Percentiles rank a stretch among this genome's conserved stretches.
Conservation (phyloP, 192 early-diverging fungal species). For the Coemansia sp. region DNA sequence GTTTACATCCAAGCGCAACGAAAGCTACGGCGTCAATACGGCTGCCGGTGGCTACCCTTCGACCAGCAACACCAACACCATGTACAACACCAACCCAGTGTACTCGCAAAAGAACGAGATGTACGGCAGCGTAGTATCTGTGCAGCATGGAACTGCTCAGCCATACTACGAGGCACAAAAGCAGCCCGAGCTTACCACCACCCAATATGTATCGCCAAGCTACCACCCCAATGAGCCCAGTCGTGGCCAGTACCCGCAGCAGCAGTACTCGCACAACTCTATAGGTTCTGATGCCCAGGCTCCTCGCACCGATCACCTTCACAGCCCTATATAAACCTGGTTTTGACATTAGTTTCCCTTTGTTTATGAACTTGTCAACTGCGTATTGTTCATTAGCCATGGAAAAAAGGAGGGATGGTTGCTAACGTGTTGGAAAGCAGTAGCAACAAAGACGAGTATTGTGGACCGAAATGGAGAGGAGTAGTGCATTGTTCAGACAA, state of each 20-base stretch:
- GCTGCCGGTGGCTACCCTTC: not conserved
- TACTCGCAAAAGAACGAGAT: slow-evolving; percentile 22
- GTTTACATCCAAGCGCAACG: slow-evolving; percentile 34
- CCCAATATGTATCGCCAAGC: slow-evolving; percentile 8
- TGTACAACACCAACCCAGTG: slow-evolving; percentile 19
- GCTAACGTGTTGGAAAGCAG: no score
- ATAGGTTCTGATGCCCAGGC: not conserved
- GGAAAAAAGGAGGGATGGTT: not conserved
- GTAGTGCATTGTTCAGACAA: slow-evolving; percentile 11
- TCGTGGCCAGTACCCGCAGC: slow-evolving; percentile 12
- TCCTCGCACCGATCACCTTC: slow-evolving; percentile 20
- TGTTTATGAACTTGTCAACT: no score
- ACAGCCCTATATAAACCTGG: slow-evolving; percentile 20
- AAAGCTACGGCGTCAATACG: slow-evolving; percentile 25
- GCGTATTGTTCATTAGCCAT: not conserved
- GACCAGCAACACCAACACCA: not conserved
- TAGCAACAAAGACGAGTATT: slow-evolving; percentile 1
- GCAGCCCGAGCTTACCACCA: slow-evolving; percentile 11
- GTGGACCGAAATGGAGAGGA: slow-evolving; percentile 9
- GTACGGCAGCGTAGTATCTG: slow-evolving; percentile 15
- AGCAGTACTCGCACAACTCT: slow-evolving; percentile 6
- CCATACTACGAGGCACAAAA: slow-evolving; percentile 3
- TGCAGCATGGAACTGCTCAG: slow-evolving; percentile 11
- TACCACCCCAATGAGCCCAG: slow-evolving; percentile 3
- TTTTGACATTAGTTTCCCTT: not conserved